Percentiles rank a stretch among this genome's conserved stretches.
These are phyloP conservation scores for Artomyces pyxidatus DNA, from an alignment of 768 basidiomycete species.

Conservation along the genomic window DNA sequence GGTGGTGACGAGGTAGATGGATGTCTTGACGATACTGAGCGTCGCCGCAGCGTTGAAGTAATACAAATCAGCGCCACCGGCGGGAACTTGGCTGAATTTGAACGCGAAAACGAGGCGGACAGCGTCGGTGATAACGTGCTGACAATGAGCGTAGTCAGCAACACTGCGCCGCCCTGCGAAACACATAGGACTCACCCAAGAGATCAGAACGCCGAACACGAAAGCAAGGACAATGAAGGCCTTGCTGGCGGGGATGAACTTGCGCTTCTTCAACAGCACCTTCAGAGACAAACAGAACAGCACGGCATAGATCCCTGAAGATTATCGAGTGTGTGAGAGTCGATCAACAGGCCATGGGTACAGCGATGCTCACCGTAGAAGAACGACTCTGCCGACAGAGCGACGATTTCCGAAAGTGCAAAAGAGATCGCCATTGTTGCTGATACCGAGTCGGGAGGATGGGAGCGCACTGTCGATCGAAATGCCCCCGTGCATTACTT, in stretches of 20 bases:
- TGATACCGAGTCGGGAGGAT: neutral
- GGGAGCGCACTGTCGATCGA: neutral
- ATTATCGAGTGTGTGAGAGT: no score
- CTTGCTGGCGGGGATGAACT: slow-evolving; percentile 1
- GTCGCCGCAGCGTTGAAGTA: slow-evolving; percentile 16
- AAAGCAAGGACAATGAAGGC: slow-evolving; percentile 7
- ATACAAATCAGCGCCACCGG: slow-evolving; percentile 16
- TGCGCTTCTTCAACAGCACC: slow-evolving; percentile 10
- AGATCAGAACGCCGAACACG: slow-evolving; percentile 8
- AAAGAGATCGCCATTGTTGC: slow-evolving; percentile 9
- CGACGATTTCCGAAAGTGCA: slow-evolving; percentile 11
- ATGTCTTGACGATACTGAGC: slow-evolving; percentile 20
- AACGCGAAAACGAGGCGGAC: slow-evolving; percentile 20
- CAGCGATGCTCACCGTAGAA: slow-evolving; percentile 6
- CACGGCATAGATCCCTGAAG: slow-evolving; percentile 8
- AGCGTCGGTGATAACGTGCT: slow-evolving; percentile 22
- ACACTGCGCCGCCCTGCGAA: no score
- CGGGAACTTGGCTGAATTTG: slow-evolving; percentile 8
- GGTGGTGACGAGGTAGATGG: slow-evolving; percentile 18
- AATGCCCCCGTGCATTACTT: neutral
- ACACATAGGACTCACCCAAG: slow-evolving; percentile 6
- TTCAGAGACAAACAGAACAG: slow-evolving; percentile 2
- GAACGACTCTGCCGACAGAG: slow-evolving; percentile 11
- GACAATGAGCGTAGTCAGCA: neutral
- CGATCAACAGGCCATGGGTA: neutral